Evolutionary conservation across 1,284 basidiomycete genomes (phyloP), one percentile per base, ranked within the genome.

Genomic region (Marasmius tenuissimus): DNA sequence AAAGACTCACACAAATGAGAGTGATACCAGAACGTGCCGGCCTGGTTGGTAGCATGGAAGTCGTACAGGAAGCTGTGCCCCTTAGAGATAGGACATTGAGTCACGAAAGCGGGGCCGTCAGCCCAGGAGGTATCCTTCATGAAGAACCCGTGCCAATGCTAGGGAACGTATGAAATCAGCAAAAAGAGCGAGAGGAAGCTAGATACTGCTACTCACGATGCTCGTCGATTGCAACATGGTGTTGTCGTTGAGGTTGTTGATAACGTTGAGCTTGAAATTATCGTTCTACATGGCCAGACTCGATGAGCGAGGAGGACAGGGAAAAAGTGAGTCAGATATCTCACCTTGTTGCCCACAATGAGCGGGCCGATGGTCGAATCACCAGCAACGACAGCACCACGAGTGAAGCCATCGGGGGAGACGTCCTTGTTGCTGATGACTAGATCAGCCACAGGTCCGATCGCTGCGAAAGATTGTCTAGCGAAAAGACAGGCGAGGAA

Each of bases 1-100:
- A 27, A 2, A 27, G 2, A 53, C 76, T 59, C 61, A 71, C 69
- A 75, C 58, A 72, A 76, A 65, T 79, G 78, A 12, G 77, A 80
- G 58, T 80, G 78, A 63, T 80, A 80, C 77, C 76, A 79, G 60
- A 73, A 79, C 11, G 78, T 83, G 39, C 79, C 77, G 11, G 75
- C 70, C 63, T 80, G 80, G 60, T 69, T 66, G 5, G 64, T 65
- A 6, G 71, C 72, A 12, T 55, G 57, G 65, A 74, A 77, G 33
- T 71, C 55, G 63, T 83, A 75, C 1, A 72, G 60, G 65, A 79
- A 77, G 8, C 66, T 69, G 58, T 71, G 59, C 6, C 66, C 61
- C 10, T 78, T 68, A 38, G 71, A 67, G 49, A 81, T 79, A 0
- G 82, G 80, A 52, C 78, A 81, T 61, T 81, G 76, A 52, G 65